Percentiles rank a stretch among this genome's conserved stretches.
phyloP scores from a whole-genome alignment of 352 stramenopile genomes.

The Globisporangium irregulare region DNA sequence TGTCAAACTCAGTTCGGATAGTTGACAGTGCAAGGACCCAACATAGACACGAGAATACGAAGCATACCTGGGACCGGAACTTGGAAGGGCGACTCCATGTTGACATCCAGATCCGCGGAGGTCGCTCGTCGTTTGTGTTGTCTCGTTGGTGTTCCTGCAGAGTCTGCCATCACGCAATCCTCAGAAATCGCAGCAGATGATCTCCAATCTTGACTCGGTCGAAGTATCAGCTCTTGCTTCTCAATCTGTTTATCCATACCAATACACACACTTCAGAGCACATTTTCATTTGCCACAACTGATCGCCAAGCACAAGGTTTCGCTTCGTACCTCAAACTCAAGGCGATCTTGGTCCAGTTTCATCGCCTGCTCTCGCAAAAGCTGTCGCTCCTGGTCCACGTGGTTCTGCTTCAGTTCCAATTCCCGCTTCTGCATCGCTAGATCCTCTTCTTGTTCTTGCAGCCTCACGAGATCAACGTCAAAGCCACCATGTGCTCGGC shows the following conservation, averaged over 20 bases:
- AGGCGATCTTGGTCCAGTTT: constrained; percentile 65
- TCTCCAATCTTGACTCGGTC: background rate
- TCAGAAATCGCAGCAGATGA: background rate
- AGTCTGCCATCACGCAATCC: constrained; percentile 5
- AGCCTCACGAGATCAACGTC: constrained; percentile 1
- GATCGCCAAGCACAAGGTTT: background rate
- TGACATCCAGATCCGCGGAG: constrained; percentile 8
- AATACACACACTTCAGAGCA: background rate
- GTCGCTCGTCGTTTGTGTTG: constrained; percentile 13
- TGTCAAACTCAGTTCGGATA: too few relatives aligned
- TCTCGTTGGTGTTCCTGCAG: constrained; percentile 18
- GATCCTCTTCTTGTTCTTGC: constrained; percentile 22
- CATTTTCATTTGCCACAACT: too few relatives aligned
- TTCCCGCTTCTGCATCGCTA: constrained; percentile 33
- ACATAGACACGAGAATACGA: background rate
- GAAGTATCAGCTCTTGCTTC: constrained; percentile 38
- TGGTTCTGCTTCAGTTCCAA: constrained; percentile 37
- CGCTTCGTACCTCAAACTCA: constrained; percentile 42
- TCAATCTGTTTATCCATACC: constrained; percentile 25
- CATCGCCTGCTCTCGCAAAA: constrained; percentile 46
- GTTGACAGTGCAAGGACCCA: background rate
- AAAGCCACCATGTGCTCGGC: too few relatives aligned
- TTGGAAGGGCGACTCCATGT: constrained; percentile 29
- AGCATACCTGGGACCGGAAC: constrained; percentile 42
- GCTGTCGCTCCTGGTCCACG: constrained; percentile 38